Conservation (phyloP, 2,329 filamentous ascomycete species). For the Uncinocarpus reesii region DNA sequence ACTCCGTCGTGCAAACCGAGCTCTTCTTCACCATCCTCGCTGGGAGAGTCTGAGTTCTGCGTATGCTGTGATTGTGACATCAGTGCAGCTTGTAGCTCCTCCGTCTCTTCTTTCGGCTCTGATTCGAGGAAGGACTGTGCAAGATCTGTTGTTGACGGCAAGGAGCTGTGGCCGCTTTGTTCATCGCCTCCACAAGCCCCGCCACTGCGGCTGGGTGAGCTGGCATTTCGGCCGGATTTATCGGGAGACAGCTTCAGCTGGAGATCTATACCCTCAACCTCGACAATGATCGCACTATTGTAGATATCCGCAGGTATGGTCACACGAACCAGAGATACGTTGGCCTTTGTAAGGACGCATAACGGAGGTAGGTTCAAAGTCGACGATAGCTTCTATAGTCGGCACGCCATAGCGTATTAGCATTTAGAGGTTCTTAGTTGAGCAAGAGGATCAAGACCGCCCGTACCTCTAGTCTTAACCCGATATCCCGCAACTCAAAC, state of each 20-base stretch:
- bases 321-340: constrained; percentile 63
- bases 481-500: constrained; percentile 78
- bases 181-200: not conserved
- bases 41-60: constrained; percentile 40
- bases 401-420: not conserved
- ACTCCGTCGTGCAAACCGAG: constrained; percentile 45
- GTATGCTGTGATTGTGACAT: constrained; percentile 40
- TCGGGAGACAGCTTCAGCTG: constrained; percentile 48
- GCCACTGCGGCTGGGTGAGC: not conserved
- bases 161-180: constrained; percentile 12
- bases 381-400: constrained; percentile 64
- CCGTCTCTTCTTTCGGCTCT: constrained; percentile 48
- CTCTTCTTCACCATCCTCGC: constrained; percentile 42
- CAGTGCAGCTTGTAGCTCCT: constrained; percentile 49
- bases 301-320: constrained; percentile 84
- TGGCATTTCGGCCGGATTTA: not conserved
- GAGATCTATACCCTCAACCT: constrained; percentile 71
- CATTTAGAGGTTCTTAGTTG: constrained; percentile 2
- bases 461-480: constrained; percentile 62
- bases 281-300: constrained; percentile 68
- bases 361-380: constrained; percentile 63
- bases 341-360: constrained; percentile 62
- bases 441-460: constrained; percentile 4
- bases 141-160: constrained; percentile 49
- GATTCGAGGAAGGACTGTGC: constrained; percentile 51